Percentiles rank a stretch among this genome's conserved stretches.
Evolutionary conservation across 257 asterid species (phyloP).

Genomic region (Solanum dulcamara): DNA sequence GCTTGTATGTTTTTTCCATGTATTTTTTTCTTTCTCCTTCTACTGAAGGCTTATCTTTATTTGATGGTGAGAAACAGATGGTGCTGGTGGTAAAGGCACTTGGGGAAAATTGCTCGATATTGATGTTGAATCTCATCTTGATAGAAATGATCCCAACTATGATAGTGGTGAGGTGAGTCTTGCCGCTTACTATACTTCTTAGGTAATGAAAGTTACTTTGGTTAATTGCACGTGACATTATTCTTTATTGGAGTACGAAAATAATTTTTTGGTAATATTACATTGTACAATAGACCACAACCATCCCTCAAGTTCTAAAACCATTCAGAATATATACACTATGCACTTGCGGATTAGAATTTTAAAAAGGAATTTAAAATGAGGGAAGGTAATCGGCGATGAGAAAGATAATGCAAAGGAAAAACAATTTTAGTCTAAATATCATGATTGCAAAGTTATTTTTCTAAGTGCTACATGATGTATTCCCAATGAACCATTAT

Average conservation of each 20-base stretch:
- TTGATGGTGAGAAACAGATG: constrained; percentile 50
- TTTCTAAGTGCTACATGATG: not conserved
- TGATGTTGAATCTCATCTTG: constrained; percentile 53
- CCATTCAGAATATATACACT: not conserved
- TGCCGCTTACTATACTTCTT: not conserved
- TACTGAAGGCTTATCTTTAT: constrained; percentile 1
- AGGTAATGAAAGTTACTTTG: not conserved
- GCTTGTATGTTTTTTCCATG: not conserved
- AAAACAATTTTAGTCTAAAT: not conserved
- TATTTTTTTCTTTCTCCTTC: no score
- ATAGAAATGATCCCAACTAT: constrained; percentile 87
- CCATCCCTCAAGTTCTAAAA: not conserved
- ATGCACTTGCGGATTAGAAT: not conserved
- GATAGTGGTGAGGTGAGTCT: constrained; percentile 83
- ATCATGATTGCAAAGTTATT: not conserved
- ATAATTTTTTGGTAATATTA: not conserved
- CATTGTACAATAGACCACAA: not conserved
- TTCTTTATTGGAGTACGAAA: not conserved
- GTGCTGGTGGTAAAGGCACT: constrained; percentile 99
- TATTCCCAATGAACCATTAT: not conserved
- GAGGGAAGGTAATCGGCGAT: not conserved
- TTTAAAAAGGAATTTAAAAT: not conserved
- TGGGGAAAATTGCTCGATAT: constrained; percentile 96
- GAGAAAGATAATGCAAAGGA: not conserved
- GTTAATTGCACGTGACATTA: not conserved